Evolutionary conservation across 2,329 filamentous ascomycete species (phyloP).

Genomic region (Didymella exigua): DNA sequence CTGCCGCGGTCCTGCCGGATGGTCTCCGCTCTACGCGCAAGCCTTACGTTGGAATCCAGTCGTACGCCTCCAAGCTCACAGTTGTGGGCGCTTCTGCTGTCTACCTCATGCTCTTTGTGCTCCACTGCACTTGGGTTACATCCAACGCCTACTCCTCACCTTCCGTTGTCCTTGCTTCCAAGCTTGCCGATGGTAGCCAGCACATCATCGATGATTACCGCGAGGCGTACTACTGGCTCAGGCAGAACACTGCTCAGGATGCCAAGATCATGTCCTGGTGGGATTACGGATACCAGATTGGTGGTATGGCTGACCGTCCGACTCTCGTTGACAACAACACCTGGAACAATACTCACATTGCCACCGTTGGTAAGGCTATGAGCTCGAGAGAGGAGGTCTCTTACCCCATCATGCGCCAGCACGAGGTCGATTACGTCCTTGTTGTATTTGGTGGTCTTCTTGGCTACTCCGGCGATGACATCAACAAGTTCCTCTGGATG

Average conservation of each 20-base stretch:
- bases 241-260: conserved; percentile 92
- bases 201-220: conserved; percentile 99
- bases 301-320: conserved; percentile 96
- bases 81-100: conserved; percentile 73
- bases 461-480: conserved; percentile 97
- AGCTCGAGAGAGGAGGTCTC: conserved; percentile 96
- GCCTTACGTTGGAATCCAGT: conserved; percentile 84
- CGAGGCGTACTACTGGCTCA: conserved; percentile 98
- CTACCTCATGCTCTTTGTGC: conserved; percentile 90
- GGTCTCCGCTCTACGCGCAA: conserved; percentile 73
- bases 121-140: conserved; percentile 99
- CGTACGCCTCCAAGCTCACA: conserved; percentile 75
- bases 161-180: conserved; percentile 92
- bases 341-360: conserved; percentile 99
- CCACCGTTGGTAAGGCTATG: conserved; percentile 98
- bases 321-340: conserved; percentile 99
- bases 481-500: conserved; percentile 99
- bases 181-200: conserved; percentile 90
- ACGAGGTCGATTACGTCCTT: conserved; percentile 98
- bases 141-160: conserved; percentile 99
- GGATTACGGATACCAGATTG: conserved; percentile 99
- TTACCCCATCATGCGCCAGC: conserved; percentile 97
- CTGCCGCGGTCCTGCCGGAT: conserved; percentile 57
- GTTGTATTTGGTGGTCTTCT: conserved; percentile 95
- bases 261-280: conserved; percentile 99